A percentile compares a stretch with the other conserved stretches of the same genome.
phyloP scores from a whole-genome alignment of 2,329 filamentous ascomycete genomes.

The Penicillium sp. region DNA sequence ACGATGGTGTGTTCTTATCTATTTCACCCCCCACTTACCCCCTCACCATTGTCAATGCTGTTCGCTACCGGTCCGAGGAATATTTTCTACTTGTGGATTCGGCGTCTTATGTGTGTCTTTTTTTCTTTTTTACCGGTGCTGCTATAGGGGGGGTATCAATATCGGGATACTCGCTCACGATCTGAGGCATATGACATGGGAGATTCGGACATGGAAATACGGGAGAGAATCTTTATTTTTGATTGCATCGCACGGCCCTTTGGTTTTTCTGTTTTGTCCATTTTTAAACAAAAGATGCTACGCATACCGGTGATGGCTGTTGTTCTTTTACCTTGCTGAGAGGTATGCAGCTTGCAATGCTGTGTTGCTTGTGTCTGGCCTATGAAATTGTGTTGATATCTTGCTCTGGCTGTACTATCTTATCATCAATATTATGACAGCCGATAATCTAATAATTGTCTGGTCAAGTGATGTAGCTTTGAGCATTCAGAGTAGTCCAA shows the following conservation, averaged over 20 bases:
- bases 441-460: background rate
- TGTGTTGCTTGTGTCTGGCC: conserved; percentile 14
- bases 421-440: background rate
- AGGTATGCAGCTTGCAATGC: conserved; percentile 23
- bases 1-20: conserved; percentile 12
- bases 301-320: conserved; percentile 15
- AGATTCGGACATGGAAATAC: conserved; percentile 20
- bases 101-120: conserved; percentile 7
- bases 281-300: conserved; percentile 12
- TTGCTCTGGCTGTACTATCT: conserved; percentile 1
- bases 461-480: too few species aligned
- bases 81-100: conserved; percentile 8
- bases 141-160: background rate
- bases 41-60: conserved; percentile 15
- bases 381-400: conserved; percentile 8
- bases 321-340: conserved; percentile 8
- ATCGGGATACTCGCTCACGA: conserved; percentile 8
- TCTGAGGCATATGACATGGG: conserved; percentile 23
- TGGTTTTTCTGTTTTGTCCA: conserved; percentile 13
- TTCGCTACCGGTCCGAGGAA: conserved; percentile 8
- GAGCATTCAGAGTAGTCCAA: too few species aligned
- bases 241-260: conserved; percentile 3
- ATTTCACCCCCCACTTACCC: background rate
- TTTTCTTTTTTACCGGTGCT: conserved; percentile 5
- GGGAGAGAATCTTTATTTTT: conserved; percentile 13